Percentiles rank a stretch among this genome's conserved stretches.
Evolutionary conservation across 208 protist genomes (phyloP).

Genomic region (Acanthamoeba castellanii): DNA sequence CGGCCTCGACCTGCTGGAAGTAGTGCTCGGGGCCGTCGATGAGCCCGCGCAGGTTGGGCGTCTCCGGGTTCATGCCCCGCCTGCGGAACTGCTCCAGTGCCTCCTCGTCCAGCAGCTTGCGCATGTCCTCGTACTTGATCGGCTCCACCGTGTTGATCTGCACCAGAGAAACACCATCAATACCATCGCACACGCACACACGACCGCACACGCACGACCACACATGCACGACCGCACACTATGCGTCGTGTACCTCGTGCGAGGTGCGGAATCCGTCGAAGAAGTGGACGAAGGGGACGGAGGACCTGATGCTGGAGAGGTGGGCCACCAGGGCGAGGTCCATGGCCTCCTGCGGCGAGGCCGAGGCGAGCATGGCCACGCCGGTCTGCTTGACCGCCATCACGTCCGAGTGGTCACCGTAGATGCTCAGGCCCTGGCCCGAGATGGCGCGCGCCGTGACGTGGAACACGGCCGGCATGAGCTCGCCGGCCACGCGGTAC

Average conservation of each 20-base stretch:
- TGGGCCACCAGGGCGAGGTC: conserved; percentile 89
- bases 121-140: conserved; percentile 34
- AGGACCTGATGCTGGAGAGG: conserved; percentile 85
- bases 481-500: conserved; percentile 91
- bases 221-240: no score
- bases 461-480: conserved; percentile 89
- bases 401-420: conserved; percentile 90
- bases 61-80: conserved; percentile 83
- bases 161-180: not conserved
- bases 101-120: conserved; percentile 17
- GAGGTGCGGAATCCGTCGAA: conserved; percentile 88
- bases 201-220: no score
- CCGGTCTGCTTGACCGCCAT: conserved; percentile 85
- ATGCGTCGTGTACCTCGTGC: conserved; percentile 79
- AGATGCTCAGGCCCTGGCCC: conserved; percentile 82
- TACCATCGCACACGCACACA: not conserved
- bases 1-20: conserved; percentile 87
- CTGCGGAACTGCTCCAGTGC: conserved; percentile 69
- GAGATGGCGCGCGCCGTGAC: conserved; percentile 86
- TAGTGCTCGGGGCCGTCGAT: conserved; percentile 86
- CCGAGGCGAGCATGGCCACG: conserved; percentile 86
- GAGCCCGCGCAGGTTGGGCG: conserved; percentile 85
- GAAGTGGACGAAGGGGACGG: conserved; percentile 87
- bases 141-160: conserved; percentile 2
- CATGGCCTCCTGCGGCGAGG: conserved; percentile 86